Evolutionary conservation across 768 basidiomycete genomes (phyloP).

Genomic region (Tulasnella sp.): DNA sequence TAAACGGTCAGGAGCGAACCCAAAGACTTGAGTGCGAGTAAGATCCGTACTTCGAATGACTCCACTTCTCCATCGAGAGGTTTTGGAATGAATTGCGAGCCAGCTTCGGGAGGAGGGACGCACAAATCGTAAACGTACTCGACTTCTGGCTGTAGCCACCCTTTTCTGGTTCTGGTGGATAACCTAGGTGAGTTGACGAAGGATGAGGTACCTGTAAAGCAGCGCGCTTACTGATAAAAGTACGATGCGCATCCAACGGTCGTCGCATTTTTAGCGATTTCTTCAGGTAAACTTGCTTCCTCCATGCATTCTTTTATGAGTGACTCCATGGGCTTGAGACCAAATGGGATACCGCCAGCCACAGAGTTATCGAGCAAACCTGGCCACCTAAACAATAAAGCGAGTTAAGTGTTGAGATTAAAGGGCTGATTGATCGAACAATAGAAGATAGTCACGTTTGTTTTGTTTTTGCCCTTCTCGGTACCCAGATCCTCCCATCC

Average conservation of each 20-base stretch:
- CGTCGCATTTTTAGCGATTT: conserved; percentile 59
- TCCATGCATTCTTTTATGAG: conserved; percentile 91
- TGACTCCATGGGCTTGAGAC: conserved; percentile 65
- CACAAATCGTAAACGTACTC: conserved; percentile 82
- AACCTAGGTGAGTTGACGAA: neutral
- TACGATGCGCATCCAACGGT: conserved; percentile 73
- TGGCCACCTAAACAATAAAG: conserved; percentile 56
- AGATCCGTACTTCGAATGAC: conserved; percentile 70
- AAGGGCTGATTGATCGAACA: neutral
- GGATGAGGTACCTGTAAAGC: neutral
- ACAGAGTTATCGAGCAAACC: conserved; percentile 85
- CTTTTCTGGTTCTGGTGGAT: conserved; percentile 50
- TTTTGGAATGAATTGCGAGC: conserved; percentile 50
- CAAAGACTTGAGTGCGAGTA: too few species aligned
- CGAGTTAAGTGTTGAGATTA: neutral
- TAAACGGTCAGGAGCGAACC: neutral
- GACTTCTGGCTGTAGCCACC: conserved; percentile 85
- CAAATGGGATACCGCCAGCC: conserved; percentile 87
- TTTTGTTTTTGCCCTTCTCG: conserved; percentile 79
- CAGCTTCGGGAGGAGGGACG: conserved; percentile 53
- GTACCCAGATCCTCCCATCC: conserved; percentile 74
- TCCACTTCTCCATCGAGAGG: conserved; percentile 94
- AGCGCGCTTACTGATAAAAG: conserved; percentile 58
- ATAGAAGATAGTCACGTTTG: conserved; percentile 60
- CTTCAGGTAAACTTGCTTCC: conserved; percentile 76